phyloP scores from a whole-genome alignment of 140 eudicot genomes.

The Bidens hawaiensis region DNA sequence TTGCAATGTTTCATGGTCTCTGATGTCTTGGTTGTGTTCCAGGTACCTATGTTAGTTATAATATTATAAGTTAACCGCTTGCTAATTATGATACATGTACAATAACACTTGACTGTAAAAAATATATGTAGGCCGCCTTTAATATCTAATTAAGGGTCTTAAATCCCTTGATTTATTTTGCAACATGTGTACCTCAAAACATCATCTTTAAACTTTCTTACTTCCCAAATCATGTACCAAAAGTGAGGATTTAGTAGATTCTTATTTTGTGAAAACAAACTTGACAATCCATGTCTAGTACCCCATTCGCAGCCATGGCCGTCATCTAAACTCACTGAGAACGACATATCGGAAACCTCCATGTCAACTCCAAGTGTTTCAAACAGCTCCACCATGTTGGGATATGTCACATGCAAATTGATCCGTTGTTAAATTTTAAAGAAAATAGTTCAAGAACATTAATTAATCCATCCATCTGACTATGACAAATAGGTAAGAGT shows the following conservation, averaged over 20 bases:
- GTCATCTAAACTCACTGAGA: background rate
- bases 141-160: no score
- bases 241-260: background rate
- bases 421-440: no score
- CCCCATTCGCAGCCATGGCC: background rate
- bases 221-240: background rate
- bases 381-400: background rate
- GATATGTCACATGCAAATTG: background rate
- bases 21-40: conserved; percentile 65
- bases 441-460: background rate
- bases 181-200: background rate
- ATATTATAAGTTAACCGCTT: background rate
- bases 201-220: background rate
- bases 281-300: background rate
- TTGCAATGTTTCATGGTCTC: conserved; percentile 69
- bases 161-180: no score
- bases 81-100: background rate
- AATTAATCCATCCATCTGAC: background rate
- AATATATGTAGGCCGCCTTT: background rate
- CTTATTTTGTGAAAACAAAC: background rate
- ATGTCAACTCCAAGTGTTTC: background rate
- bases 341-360: background rate
- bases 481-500: no score
- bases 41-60: conserved; percentile 48
- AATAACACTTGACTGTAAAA: background rate